Base-by-base conservation (phyloP, 805 yeast species). In the Schizosaccharomyces japonicus region DNA sequence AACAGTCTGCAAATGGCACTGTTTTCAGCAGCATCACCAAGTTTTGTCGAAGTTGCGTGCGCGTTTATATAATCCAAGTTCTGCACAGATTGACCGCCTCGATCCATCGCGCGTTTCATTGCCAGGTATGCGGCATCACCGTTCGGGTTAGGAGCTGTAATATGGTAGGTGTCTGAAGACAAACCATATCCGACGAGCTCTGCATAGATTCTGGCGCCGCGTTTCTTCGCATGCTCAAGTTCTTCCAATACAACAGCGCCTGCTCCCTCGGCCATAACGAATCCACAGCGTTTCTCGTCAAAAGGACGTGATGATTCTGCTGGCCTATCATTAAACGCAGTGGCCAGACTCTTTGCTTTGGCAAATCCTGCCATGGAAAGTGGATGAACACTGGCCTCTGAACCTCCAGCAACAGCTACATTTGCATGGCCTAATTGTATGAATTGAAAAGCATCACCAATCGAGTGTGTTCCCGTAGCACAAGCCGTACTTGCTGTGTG, bases 401-500 rank as follows among this genome's bases (percentile, higher is more conserved):
- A 66, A 1, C 95, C 93, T n/a, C 98, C 98, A 6, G 94, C 90
- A 7, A 90, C 68, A 75, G 85, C 80, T 3, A 78, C 81, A 53
- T 84, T 78, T 8, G 87, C 82, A 63, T 80, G 78, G 3, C 81
- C 92, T 49, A 76, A 75, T 50, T 69, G 64, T 50, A 90, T 81
- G 55, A 85, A 77, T 55, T 85, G 72, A 53, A 68, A 72, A 0
- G 95, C 95, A 58, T 90, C 99, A 3, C 96, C 96, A 45, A 90
- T 77, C 0, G 95, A 72, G 57, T 90, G 92, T 27, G 79, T 72
- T 0, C 99, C 99, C 0, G 98, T 84, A 3, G 99, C 94, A 65
- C 99, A 90, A 0, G 98, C 98, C 0, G 96, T 84, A 1, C 94
- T 72, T 0, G 76, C 90, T 0, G 93, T 66, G 57, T 85, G 95